phyloP scores from a whole-genome alignment of 2,329 filamentous ascomycete species.

The Harringtonia lauricola region DNA sequence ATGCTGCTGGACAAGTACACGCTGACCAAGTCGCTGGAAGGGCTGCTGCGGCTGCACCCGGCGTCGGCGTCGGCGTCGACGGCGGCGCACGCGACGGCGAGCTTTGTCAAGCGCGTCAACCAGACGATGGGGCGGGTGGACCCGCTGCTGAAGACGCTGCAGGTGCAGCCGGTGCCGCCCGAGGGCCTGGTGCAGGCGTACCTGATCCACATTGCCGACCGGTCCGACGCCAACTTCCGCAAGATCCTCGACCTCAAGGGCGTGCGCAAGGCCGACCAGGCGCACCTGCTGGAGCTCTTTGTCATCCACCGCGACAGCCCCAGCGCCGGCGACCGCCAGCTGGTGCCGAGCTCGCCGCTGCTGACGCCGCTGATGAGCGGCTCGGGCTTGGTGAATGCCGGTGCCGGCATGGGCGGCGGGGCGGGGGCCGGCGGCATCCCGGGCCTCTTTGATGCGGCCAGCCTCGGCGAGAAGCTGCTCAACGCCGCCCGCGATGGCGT shows the following conservation, averaged over 20 bases:
- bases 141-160: slow-evolving; percentile 87
- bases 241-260: slow-evolving; percentile 96
- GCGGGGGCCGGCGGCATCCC: slow-evolving; percentile 8
- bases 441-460: slow-evolving; percentile 26
- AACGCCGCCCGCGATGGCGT: slow-evolving; percentile 79
- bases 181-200: slow-evolving; percentile 96
- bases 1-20: slow-evolving; percentile 96
- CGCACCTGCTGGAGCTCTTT: slow-evolving; percentile 78
- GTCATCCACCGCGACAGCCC: slow-evolving; percentile 65
- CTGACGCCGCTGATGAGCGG: slow-evolving; percentile 53
- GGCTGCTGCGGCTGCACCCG: slow-evolving; percentile 53
- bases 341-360: slow-evolving; percentile 60
- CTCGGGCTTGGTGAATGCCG: slow-evolving; percentile 26
- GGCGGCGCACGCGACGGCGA: slow-evolving; percentile 24
- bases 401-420: slow-evolving; percentile 26
- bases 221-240: slow-evolving; percentile 87
- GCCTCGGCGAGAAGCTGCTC: slow-evolving; percentile 74
- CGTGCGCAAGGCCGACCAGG: slow-evolving; percentile 73
- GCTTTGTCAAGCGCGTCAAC: slow-evolving; percentile 79
- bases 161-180: slow-evolving; percentile 81
- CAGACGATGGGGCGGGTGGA: slow-evolving; percentile 79
- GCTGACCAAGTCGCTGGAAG: slow-evolving; percentile 67
- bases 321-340: slow-evolving; percentile 48
- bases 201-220: slow-evolving; percentile 90
- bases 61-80: slow-evolving; percentile 21